phyloP scores from a whole-genome alignment of 768 basidiomycete genomes.

The Phlebiopsis gigantea region DNA sequence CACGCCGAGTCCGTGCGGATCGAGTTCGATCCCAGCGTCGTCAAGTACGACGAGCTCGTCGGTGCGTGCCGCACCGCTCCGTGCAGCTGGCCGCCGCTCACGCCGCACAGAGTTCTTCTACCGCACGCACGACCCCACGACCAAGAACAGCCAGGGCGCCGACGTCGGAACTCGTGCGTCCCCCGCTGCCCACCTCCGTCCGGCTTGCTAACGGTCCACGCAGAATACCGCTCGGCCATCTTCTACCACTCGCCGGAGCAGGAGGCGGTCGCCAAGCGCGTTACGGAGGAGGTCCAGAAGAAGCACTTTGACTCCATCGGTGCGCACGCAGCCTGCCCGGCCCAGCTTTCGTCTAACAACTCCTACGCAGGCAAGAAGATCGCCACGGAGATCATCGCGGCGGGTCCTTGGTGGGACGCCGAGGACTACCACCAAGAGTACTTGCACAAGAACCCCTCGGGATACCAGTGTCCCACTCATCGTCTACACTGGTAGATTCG shows the following conservation, averaged over 20 bases:
- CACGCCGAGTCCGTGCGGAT: slow-evolving; percentile 89
- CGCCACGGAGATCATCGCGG: slow-evolving; percentile 67
- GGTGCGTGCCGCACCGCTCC: slow-evolving; percentile 42
- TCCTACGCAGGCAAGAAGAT: slow-evolving; percentile 61
- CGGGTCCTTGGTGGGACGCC: slow-evolving; percentile 76
- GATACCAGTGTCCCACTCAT: slow-evolving; percentile 93
- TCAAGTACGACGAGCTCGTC: slow-evolving; percentile 82
- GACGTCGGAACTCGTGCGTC: slow-evolving; percentile 75
- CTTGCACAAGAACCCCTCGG: slow-evolving; percentile 75
- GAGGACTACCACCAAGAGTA: slow-evolving; percentile 85
- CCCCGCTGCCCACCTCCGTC: neutral
- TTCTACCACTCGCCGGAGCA: slow-evolving; percentile 79
- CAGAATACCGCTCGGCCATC: slow-evolving; percentile 93
- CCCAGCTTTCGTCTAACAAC: neutral
- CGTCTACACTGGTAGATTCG: slow-evolving; percentile 77
- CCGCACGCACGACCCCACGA: slow-evolving; percentile 90
- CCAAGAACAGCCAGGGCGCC: slow-evolving; percentile 69
- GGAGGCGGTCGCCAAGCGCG: slow-evolving; percentile 58
- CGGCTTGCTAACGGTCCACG: neutral
- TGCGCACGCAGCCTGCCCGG: neutral
- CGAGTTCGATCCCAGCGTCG: slow-evolving; percentile 74
- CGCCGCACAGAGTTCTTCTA: slow-evolving; percentile 77
- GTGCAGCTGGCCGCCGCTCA: neutral
- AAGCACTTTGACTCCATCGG: slow-evolving; percentile 71
- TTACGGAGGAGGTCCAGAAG: slow-evolving; percentile 79